Conservation (phyloP, 2,329 filamentous ascomycete species). For the Aspergillus floridensis region DNA sequence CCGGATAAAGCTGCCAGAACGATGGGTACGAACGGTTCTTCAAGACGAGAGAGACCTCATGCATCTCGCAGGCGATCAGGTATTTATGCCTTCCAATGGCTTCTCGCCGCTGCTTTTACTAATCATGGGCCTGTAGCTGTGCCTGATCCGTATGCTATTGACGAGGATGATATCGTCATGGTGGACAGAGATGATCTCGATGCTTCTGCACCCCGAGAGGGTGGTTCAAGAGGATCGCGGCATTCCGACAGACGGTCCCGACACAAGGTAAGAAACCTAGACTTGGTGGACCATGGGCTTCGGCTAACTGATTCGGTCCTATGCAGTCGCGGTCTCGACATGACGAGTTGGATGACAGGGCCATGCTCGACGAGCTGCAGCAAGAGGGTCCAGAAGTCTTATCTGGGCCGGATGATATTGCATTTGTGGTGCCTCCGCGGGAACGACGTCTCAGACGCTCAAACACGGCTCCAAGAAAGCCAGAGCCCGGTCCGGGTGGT, state of each 20-base stretch:
- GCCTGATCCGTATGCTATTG: slow-evolving; percentile 61
- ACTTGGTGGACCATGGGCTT: neutral
- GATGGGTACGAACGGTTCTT: slow-evolving; percentile 58
- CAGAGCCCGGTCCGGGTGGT: slow-evolving; percentile 49
- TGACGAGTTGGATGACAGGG: slow-evolving; percentile 48
- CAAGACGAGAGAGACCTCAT: slow-evolving; percentile 45
- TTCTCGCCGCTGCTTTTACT: slow-evolving; percentile 1
- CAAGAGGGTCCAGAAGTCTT: slow-evolving; percentile 46
- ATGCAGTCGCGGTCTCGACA: slow-evolving; percentile 33
- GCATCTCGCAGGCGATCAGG: slow-evolving; percentile 52
- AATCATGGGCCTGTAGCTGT: slow-evolving; percentile 20
- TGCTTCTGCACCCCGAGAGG: slow-evolving; percentile 23
- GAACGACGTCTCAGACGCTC: slow-evolving; percentile 59
- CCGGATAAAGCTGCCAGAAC: slow-evolving; percentile 76
- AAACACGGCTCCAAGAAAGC: slow-evolving; percentile 61
- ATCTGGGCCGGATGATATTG: slow-evolving; percentile 51
- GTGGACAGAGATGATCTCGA: slow-evolving; percentile 49
- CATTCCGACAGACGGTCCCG: slow-evolving; percentile 37
- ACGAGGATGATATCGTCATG: slow-evolving; percentile 63
- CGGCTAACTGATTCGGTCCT: neutral
- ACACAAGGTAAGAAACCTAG: slow-evolving; percentile 33
- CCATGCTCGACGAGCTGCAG: slow-evolving; percentile 53
- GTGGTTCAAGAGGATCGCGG: slow-evolving; percentile 33
- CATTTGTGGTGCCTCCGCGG: slow-evolving; percentile 51
- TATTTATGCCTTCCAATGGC: slow-evolving; percentile 13